phyloP scores from a whole-genome alignment of 805 yeast genomes.

The Ascoidea asiatica region DNA sequence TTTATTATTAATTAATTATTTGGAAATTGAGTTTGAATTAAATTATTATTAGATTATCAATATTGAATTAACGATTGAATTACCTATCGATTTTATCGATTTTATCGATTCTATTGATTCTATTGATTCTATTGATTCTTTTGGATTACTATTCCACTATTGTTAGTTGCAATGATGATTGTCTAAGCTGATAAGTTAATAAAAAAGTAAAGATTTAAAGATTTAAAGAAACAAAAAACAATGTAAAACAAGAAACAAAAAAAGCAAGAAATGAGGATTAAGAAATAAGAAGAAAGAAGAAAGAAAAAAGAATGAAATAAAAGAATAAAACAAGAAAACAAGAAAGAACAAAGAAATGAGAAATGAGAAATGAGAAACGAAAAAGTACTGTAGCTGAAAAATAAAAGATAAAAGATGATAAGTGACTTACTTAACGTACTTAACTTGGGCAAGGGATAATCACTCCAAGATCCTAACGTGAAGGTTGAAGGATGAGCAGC shows the following conservation, averaged over 20 bases:
- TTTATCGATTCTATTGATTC: background rate
- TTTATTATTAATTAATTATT: too few species aligned
- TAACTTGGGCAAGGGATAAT: too few species aligned
- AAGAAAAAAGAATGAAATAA: slow-evolving; percentile 7
- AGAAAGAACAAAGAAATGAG: slow-evolving; percentile 1
- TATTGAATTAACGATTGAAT: too few species aligned
- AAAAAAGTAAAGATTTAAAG: slow-evolving; percentile 8
- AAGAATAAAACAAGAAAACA: slow-evolving; percentile 7
- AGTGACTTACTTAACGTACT: slow-evolving; percentile 12
- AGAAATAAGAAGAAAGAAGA: slow-evolving; percentile 9
- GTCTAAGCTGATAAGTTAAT: slow-evolving; percentile 1
- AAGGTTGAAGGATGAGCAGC: slow-evolving; percentile 23
- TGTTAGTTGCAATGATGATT: slow-evolving; percentile 1
- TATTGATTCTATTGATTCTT: too few species aligned
- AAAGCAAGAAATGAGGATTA: slow-evolving; percentile 17
- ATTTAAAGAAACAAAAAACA: slow-evolving; percentile 3
- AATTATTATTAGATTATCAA: too few species aligned
- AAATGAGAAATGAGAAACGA: slow-evolving; percentile 8
- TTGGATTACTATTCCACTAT: background rate
- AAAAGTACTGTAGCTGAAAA: slow-evolving; percentile 8
- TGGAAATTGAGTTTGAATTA: too few species aligned
- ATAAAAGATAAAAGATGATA: slow-evolving; percentile 12
- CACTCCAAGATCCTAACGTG: slow-evolving; percentile 12
- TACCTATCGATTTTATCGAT: too few species aligned
- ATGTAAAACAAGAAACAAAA: slow-evolving; percentile 5